A percentile compares a stretch with the other conserved stretches of the same genome.
phyloP scores from a whole-genome alignment of 306 rosid genomes.

The barrel medic (Medicago truncatula) region DNA sequence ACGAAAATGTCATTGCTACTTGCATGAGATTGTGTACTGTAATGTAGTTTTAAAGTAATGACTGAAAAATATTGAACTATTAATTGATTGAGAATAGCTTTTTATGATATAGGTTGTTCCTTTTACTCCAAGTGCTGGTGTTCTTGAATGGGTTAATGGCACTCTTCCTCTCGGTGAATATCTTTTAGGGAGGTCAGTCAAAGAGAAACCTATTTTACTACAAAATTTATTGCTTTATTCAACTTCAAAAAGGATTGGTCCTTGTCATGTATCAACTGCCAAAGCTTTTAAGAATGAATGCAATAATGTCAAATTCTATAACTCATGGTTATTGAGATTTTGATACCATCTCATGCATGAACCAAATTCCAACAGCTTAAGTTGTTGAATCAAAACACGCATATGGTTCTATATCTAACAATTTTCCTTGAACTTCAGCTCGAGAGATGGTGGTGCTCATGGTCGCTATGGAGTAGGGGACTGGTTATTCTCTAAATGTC shows the following conservation, averaged over 20 bases:
- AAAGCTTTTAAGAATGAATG: not conserved
- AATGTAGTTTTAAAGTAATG: not conserved
- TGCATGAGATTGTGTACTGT: constrained; percentile 5
- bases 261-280: not conserved
- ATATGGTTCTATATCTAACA: constrained; percentile 26
- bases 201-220: constrained; percentile 28
- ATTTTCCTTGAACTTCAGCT: constrained; percentile 54
- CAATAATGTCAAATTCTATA: constrained; percentile 2
- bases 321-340: constrained; percentile 14
- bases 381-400: constrained; percentile 14
- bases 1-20: not conserved
- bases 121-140: constrained; percentile 99
- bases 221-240: constrained; percentile 32
- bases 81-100: constrained; percentile 22
- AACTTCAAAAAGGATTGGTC: constrained; percentile 28
- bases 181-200: constrained; percentile 84
- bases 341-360: constrained; percentile 19
- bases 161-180: constrained; percentile 95
- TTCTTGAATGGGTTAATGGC: constrained; percentile 98
- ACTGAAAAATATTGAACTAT: constrained; percentile 19
- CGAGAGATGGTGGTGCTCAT: constrained; percentile 87
- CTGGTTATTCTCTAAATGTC: constrained; percentile 82
- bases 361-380: not conserved
- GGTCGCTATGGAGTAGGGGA: constrained; percentile 84
- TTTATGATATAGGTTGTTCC: constrained; percentile 77